phyloP scores from a whole-genome alignment of 2,329 filamentous ascomycete genomes.

The Colletotrichum scovillei region DNA sequence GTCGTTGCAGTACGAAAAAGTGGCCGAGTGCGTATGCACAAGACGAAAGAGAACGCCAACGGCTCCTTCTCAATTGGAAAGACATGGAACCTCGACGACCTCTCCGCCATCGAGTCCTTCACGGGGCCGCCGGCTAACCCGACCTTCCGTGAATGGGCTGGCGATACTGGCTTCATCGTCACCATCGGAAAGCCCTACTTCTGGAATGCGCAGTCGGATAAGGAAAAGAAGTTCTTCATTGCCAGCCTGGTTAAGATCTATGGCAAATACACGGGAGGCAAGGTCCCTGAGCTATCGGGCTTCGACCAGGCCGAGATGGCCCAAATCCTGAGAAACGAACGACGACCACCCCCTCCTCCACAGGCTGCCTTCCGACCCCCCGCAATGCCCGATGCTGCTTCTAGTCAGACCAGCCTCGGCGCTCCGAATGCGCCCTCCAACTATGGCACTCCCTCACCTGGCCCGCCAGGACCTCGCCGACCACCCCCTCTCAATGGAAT shows the following conservation, averaged over 20 bases:
- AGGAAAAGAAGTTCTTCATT: conserved; percentile 99
- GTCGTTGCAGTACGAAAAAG: conserved; percentile 94
- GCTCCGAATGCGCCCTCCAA: conserved; percentile 37
- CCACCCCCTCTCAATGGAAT: conserved; percentile 31
- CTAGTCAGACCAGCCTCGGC: conserved; percentile 38
- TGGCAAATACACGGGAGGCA: conserved; percentile 93
- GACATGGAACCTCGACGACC: conserved; percentile 95
- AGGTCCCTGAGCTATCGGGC: conserved; percentile 80
- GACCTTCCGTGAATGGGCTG: conserved; percentile 79
- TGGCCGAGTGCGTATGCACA: conserved; percentile 93
- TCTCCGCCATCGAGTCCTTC: conserved; percentile 84
- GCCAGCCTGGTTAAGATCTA: conserved; percentile 96
- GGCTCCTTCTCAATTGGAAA: conserved; percentile 97
- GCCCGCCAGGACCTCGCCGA: conserved; percentile 25
- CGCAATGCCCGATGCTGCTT: conserved; percentile 27
- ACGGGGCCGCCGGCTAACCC: conserved; percentile 69
- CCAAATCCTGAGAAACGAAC: conserved; percentile 73
- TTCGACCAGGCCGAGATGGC: conserved; percentile 86
- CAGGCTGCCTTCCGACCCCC: conserved; percentile 26
- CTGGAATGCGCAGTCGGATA: conserved; percentile 92
- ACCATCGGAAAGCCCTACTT: conserved; percentile 95
- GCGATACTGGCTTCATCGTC: conserved; percentile 85
- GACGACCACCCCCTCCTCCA: conserved; percentile 47
- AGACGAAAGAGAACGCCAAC: conserved; percentile 94
- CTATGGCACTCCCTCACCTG: conserved; percentile 49